Base-by-base conservation (phyloP, 2,329 filamentous ascomycete species). In the Plenodomus tracheiphilus region DNA sequence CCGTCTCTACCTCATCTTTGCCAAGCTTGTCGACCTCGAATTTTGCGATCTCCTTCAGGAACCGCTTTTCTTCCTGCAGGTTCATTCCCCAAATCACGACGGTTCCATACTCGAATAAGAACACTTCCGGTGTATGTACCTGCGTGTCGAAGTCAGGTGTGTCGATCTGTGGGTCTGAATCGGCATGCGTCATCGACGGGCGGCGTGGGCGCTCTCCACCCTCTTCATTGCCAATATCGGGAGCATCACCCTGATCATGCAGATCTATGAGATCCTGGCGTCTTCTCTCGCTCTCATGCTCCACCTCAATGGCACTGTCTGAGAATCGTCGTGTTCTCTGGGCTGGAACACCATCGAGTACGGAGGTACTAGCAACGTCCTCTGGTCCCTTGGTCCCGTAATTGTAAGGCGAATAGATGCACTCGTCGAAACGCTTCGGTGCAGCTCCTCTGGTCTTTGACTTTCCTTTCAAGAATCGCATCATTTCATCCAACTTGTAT, bases 81-180 rank as follows among this genome's bases (percentile, higher is more conserved):
- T 89, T 87, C 94, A 99, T 97, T 60, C 94, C 94, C 94, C 94
- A 99, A 69, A 97, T 91, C 13, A 99, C 94, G 4, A 97, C 90
- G 2, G 96, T 96, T 50, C 94, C 94, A 67, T 99, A 99, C 68
- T 97, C 90, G 66, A 97, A 99, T 11, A 99, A 80, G 70, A 99
- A 99, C 2, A 97, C 83, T 71, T 99, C 94, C 0, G 94, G 92
- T 1, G 89, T 96, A 72, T 97, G 91, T 2, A 97, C 87, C 40
- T 87, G 82, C 2, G 84, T 96, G 67, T 97, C 91, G 54, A 97
- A 89, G 68, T 96, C 89, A 4, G 83, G 80, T 15, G 81, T 81
- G 28, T 73, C 61, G 25, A 69, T 59, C 17, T 59, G 56, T 8
- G 66, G 63, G 39, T 71, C 67, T 21, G 64, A 68, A 45, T 70